A percentile compares a stretch with the other conserved stretches of the same genome.
Evolutionary conservation across 2,329 filamentous ascomycete genomes (phyloP).

Genomic region (Pseudogymnoascus sp.): DNA sequence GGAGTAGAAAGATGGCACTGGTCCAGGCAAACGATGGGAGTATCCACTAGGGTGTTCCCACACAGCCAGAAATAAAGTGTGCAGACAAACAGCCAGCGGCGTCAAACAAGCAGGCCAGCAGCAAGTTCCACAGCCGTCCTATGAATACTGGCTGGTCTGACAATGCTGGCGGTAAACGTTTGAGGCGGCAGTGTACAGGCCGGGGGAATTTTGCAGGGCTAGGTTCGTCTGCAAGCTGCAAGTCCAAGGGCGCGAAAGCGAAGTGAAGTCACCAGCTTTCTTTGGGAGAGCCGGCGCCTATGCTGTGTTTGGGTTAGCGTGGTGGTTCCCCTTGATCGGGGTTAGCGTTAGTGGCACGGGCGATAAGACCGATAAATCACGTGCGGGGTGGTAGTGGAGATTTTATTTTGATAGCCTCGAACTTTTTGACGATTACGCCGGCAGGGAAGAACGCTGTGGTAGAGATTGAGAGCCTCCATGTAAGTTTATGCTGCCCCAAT

Average conservation of each 20-base stretch:
- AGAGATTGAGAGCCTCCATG: slow-evolving; percentile 11
- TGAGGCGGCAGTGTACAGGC: neutral
- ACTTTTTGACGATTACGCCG: slow-evolving; percentile 1
- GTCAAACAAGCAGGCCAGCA: slow-evolving; percentile 1
- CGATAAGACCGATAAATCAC: slow-evolving; percentile 9
- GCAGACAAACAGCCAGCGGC: neutral
- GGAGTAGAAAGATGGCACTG: neutral
- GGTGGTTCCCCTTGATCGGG: neutral
- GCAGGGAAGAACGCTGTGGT: neutral
- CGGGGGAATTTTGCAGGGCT: neutral
- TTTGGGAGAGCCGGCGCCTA: neutral
- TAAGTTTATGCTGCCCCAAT: slow-evolving; percentile 4
- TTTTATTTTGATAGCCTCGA: slow-evolving; percentile 10
- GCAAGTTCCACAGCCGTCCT: neutral
- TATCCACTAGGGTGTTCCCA: slow-evolving; percentile 7
- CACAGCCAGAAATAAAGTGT: neutral
- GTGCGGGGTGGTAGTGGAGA: slow-evolving; percentile 1
- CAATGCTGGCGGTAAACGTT: slow-evolving; percentile 1
- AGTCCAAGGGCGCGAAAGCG: neutral
- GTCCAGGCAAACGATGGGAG: neutral
- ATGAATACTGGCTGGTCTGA: neutral
- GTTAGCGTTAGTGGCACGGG: neutral
- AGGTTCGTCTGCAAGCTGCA: neutral
- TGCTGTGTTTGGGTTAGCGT: slow-evolving; percentile 1
- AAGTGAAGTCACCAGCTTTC: slow-evolving; percentile 3